Conservation (phyloP, 2,329 filamentous ascomycete species). For the Paecilomyces variotii region DNA sequence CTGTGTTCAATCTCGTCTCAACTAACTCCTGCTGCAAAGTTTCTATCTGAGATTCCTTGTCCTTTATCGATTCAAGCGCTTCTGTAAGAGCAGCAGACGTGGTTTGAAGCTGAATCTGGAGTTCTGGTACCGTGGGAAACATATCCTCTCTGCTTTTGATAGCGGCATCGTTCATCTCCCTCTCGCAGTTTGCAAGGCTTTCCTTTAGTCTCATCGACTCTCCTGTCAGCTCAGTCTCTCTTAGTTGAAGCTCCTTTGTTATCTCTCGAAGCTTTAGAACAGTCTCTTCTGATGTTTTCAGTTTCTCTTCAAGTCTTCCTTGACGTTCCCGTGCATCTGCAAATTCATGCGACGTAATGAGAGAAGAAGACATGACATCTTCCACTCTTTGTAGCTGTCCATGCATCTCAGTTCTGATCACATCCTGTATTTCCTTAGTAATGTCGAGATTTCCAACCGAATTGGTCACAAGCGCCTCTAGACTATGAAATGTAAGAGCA, state of each 20-base stretch:
- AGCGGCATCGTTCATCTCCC: constrained; percentile 10
- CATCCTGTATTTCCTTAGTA: constrained; percentile 6
- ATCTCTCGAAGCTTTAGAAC: constrained; percentile 12
- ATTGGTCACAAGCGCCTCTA: background rate
- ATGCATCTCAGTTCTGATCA: constrained; percentile 8
- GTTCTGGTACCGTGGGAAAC: constrained; percentile 13
- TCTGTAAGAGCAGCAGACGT: constrained; percentile 10
- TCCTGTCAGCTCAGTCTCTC: constrained; percentile 17
- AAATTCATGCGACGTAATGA: constrained; percentile 15
- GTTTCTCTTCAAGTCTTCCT: constrained; percentile 9
- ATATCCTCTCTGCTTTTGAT: constrained; percentile 18
- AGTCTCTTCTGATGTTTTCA: constrained; percentile 12
- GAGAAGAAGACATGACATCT: constrained; percentile 9
- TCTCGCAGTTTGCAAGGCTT: constrained; percentile 12
- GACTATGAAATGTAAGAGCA: background rate
- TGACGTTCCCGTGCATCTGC: constrained; percentile 10
- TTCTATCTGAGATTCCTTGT: constrained; percentile 13
- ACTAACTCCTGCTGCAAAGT: constrained; percentile 12
- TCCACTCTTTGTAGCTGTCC: constrained; percentile 15
- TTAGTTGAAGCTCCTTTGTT: constrained; percentile 14
- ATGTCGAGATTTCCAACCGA: background rate
- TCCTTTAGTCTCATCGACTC: constrained; percentile 18
- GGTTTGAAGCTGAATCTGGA: constrained; percentile 19
- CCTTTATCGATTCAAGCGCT: constrained; percentile 9
- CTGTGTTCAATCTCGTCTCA: constrained; percentile 9